Evolutionary conservation across 2,329 filamentous ascomycete genomes (phyloP).

Genomic region (Fusarium sp.): DNA sequence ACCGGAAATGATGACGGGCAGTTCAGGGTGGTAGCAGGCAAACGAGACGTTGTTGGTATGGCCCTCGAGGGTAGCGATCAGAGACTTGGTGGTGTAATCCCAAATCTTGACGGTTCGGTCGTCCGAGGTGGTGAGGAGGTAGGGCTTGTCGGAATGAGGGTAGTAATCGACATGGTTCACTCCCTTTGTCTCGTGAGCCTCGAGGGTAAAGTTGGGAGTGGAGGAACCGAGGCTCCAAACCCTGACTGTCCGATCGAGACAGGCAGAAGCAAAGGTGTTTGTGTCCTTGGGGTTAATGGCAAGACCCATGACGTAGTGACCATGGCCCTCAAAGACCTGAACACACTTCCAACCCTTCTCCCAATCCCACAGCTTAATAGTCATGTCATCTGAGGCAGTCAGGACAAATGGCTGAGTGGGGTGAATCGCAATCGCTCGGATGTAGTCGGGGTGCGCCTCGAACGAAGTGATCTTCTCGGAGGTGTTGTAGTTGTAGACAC

Average conservation of each 20-base stretch:
- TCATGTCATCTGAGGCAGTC: constrained; percentile 98
- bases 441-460: constrained; percentile 98
- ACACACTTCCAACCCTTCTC: constrained; percentile 98
- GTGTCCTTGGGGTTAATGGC: constrained; percentile 98
- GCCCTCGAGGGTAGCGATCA: constrained; percentile 95
- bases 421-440: constrained; percentile 95
- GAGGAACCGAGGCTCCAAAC: constrained; percentile 96
- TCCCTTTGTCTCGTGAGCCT: constrained; percentile 96
- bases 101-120: constrained; percentile 97
- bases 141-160: constrained; percentile 79
- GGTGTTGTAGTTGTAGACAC: constrained; percentile 99
- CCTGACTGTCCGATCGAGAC: constrained; percentile 95
- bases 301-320: constrained; percentile 95
- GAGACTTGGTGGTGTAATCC: constrained; percentile 98
- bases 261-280: constrained; percentile 91
- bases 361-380: constrained; percentile 99
- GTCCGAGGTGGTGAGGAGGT: constrained; percentile 95
- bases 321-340: constrained; percentile 95
- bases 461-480: constrained; percentile 98
- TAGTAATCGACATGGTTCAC: constrained; percentile 98
- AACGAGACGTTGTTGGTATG: constrained; percentile 99
- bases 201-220: constrained; percentile 95
- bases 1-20: constrained; percentile 96
- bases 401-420: constrained; percentile 95
- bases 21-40: constrained; percentile 95